Evolutionary conservation across 2,329 filamentous ascomycete genomes (phyloP), one percentile per base, ranked within the genome.

Genomic region (Rhytidhysteron rufulum): DNA sequence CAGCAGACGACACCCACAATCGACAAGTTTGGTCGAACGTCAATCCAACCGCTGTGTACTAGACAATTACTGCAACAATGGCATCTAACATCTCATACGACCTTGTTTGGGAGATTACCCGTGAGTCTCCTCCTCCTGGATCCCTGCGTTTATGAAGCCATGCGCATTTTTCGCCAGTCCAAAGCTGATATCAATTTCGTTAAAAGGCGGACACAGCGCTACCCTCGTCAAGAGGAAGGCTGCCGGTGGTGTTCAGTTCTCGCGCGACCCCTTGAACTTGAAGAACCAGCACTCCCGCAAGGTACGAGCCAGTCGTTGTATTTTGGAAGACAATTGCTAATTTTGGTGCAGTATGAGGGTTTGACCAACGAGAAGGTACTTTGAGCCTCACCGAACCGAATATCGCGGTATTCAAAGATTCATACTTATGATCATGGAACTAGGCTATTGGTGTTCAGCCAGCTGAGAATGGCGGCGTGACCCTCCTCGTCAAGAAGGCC

Each of bases 91-190:
- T 95, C 67, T 94, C 89, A 70, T 74, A 83, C 67, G 90, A 96
- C 75, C 80, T 96, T 63, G 76, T 95, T 79, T 97, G 91, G 91
- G 85, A 91, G 81, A 76, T 94, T 72, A 83, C 85, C 79, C 88
- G 90, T 96, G 83, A 73, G 89, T 89, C 52, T 47, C 45, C 15
- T 36, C 47, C 24, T 4, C 13, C 21, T 21, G 39, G 13, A 18
- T 20, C 18, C 19, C 31, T 22, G 34, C 5, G 34, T 22, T 36
- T 20, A 36, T 36, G 18, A n/a, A 24, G 13, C 20, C 5, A 33
- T 15, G 16, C n/a, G n/a, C n/a, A n/a, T n/a, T n/a, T n/a, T n/a
- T n/a, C n/a, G n/a, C n/a, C n/a, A n/a, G n/a, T n/a, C n/a, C n/a
- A 33, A 17, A 33, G 11, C 9, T 33, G 31, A 8, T 33, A 33